These are phyloP conservation scores for Nemania sp. DNA, from an alignment of 2,329 filamentous ascomycete species.

Conservation along the genomic window DNA sequence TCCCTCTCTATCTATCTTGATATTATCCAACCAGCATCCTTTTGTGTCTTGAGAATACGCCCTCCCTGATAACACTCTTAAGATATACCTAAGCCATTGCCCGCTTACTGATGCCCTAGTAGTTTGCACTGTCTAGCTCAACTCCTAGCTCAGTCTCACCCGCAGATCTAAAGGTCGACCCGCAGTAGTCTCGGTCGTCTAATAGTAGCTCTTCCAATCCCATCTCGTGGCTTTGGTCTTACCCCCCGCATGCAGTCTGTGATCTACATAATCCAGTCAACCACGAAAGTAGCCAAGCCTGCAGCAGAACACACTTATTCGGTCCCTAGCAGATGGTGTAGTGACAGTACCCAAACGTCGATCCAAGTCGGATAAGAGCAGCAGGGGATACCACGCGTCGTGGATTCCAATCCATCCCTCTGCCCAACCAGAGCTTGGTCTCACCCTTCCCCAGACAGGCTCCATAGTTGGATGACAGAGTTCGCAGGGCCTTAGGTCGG, in stretches of 20 bases:
- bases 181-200: slow-evolving; percentile 17
- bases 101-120: neutral
- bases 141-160: slow-evolving; percentile 1
- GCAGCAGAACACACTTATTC: slow-evolving; percentile 16
- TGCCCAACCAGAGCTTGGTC: slow-evolving; percentile 11
- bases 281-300: slow-evolving; percentile 6
- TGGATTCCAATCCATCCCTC: slow-evolving; percentile 7
- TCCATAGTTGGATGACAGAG: slow-evolving; percentile 8
- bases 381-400: slow-evolving; percentile 23
- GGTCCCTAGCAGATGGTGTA: slow-evolving; percentile 4
- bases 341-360: slow-evolving; percentile 21
- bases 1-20: neutral
- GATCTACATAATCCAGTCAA: slow-evolving; percentile 21
- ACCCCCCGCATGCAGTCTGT: neutral
- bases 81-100: neutral
- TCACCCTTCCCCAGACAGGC: slow-evolving; percentile 23
- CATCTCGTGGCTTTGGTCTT: neutral
- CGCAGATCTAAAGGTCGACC: slow-evolving; percentile 19
- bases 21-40: no score
- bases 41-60: no score
- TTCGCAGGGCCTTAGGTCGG: slow-evolving; percentile 30
- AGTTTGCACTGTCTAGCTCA: slow-evolving; percentile 2
- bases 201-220: slow-evolving; percentile 18
- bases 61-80: neutral
- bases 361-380: slow-evolving; percentile 26